Percentiles rank a stretch among this genome's conserved stretches.
phyloP scores from a whole-genome alignment of 2,329 filamentous ascomycete genomes.

The Niveomyces coronatus region DNA sequence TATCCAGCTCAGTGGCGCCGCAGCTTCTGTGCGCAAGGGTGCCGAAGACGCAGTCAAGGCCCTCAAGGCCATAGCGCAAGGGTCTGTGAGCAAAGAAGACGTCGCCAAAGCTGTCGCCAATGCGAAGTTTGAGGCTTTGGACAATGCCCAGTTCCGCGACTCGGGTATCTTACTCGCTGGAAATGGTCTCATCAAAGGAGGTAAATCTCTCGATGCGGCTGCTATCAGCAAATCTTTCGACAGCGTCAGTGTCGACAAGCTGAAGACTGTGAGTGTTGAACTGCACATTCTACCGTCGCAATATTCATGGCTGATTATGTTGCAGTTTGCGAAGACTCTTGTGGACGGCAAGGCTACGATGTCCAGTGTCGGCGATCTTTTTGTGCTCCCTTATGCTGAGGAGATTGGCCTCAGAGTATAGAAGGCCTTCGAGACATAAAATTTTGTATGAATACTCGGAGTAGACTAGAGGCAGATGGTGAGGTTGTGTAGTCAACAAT shows the following conservation, averaged over 20 bases:
- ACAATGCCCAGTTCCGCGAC: slow-evolving; percentile 67
- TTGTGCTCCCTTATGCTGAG: slow-evolving; percentile 82
- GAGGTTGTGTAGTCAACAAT: slow-evolving; percentile 33
- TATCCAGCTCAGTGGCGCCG: slow-evolving; percentile 68
- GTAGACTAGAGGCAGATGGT: slow-evolving; percentile 28
- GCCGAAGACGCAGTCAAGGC: slow-evolving; percentile 69
- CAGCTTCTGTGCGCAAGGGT: slow-evolving; percentile 60
- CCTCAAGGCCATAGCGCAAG: slow-evolving; percentile 70
- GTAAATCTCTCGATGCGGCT: slow-evolving; percentile 74
- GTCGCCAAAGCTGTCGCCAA: slow-evolving; percentile 84
- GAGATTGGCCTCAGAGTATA: slow-evolving; percentile 94
- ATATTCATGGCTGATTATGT: slow-evolving; percentile 16
- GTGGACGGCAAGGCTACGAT: slow-evolving; percentile 84
- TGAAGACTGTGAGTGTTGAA: slow-evolving; percentile 64
- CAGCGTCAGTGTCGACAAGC: slow-evolving; percentile 68
- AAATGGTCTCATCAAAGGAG: slow-evolving; percentile 68
- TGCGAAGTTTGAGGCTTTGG: slow-evolving; percentile 86
- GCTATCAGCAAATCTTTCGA: slow-evolving; percentile 71
- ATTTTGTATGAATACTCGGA: slow-evolving; percentile 34
- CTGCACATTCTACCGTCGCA: not conserved
- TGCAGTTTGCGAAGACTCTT: slow-evolving; percentile 75
- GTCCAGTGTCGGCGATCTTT: slow-evolving; percentile 82
- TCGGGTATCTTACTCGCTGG: slow-evolving; percentile 76
- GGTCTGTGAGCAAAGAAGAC: slow-evolving; percentile 70
- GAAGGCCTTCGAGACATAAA: slow-evolving; percentile 28